phyloP scores from a whole-genome alignment of 495 filamentous ascomycete genomes.

The Immersiella caudata region DNA sequence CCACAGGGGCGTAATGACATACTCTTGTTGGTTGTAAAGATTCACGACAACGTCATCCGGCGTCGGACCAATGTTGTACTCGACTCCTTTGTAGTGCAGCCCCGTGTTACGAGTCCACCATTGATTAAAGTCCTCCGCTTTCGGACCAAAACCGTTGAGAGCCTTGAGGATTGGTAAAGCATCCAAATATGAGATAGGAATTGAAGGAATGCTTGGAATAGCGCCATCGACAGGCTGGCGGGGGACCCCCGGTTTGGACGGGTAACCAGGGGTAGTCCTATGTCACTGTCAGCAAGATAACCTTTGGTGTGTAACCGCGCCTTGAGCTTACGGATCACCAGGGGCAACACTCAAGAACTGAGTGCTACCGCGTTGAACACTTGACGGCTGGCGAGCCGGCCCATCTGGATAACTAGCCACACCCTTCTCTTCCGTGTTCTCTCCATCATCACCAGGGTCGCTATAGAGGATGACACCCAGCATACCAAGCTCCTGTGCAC shows the following conservation, averaged over 20 bases:
- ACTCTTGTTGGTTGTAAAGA: conserved; percentile 85
- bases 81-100: conserved; percentile 77
- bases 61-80: conserved; percentile 91
- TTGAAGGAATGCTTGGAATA: conserved; percentile 84
- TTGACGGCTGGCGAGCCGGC: conserved; percentile 82
- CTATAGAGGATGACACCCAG: conserved; percentile 81
- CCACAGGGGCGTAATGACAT: conserved; percentile 88
- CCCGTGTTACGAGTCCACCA: conserved; percentile 72
- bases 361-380: conserved; percentile 88
- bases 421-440: conserved; percentile 79
- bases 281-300: conserved; percentile 14
- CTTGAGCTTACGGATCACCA: conserved; percentile 58
- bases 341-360: conserved; percentile 73
- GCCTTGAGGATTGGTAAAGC: conserved; percentile 83
- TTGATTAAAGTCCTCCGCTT: conserved; percentile 73
- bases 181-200: conserved; percentile 89
- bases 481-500: conserved; percentile 91
- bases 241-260: conserved; percentile 87
- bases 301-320: not conserved
- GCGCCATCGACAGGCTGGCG: conserved; percentile 67
- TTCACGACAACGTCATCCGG: conserved; percentile 76
- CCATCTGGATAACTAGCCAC: conserved; percentile 81
- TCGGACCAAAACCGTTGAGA: conserved; percentile 84
- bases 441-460: conserved; percentile 88
- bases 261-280: conserved; percentile 86